Percentiles rank a stretch among this genome's conserved stretches.
Conservation (phyloP, 305 asterid species). For the Fraxinus platypoda region DNA sequence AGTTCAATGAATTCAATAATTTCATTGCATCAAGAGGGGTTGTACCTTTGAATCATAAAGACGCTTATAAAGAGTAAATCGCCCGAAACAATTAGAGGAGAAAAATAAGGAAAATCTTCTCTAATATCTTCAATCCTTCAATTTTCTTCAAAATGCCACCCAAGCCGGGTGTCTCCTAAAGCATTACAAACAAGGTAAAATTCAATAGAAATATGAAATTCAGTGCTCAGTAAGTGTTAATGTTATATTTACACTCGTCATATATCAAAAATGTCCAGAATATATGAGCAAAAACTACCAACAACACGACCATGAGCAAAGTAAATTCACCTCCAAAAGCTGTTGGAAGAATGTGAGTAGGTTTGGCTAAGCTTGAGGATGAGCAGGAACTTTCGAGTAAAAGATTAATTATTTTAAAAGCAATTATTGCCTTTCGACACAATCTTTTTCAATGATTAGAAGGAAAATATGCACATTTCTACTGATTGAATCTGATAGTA, state of each 20-base stretch:
- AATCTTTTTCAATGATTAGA: neutral
- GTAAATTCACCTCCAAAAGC: neutral
- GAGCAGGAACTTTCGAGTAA: neutral
- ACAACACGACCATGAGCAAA: neutral
- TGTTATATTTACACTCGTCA: too few relatives aligned
- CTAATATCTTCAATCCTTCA: neutral
- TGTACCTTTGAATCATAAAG: neutral
- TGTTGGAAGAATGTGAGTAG: neutral
- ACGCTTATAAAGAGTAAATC: neutral
- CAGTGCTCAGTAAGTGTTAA: neutral
- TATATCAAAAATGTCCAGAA: neutral
- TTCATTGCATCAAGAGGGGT: slow-evolving; percentile 69
- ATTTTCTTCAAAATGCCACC: neutral
- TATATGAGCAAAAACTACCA: neutral
- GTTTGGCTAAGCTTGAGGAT: neutral
- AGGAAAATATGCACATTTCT: neutral
- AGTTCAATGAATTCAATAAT: slow-evolving; percentile 56
- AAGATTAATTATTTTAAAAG: neutral
- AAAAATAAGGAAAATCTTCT: neutral
- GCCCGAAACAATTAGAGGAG: neutral
- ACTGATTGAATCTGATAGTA: neutral
- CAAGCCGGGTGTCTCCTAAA: neutral
- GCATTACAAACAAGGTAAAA: neutral
- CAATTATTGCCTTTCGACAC: neutral
- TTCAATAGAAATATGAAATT: neutral